Evolutionary conservation across 768 basidiomycete genomes (phyloP), one percentile per base, ranked within the genome.

Genomic region (Lactarius deliciosus): DNA sequence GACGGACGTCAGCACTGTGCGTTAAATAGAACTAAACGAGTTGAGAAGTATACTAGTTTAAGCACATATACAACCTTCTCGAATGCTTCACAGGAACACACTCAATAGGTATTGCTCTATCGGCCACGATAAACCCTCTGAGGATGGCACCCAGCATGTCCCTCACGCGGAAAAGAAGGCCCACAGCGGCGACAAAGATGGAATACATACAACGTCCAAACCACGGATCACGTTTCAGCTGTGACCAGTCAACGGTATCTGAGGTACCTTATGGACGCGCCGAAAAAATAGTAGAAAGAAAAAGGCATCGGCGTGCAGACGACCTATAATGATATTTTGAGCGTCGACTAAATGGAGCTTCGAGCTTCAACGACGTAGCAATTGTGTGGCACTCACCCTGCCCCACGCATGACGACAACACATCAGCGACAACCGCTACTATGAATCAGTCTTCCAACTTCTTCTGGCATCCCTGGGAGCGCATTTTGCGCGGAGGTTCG

Each of bases 181-280:
- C 86, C 47, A 90, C 81, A 2, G 90, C 91, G 64, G 83, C 75
- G 11, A 88, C 87, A 71, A 92, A 86, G 83, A 92, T 85, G 0
- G 90, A 85, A 16, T 88, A 85, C 5, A 90, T 91, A 70, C 91
- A 92, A 10, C 91, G 85, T 10, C 92, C 92, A 73, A 92, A 93
- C 91, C 87, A 30, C 91, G 79, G 0, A 88, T 89, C 8, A 91
- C 82, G 74, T 92, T 93, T 77, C 91, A 90, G 79, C 87, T 79
- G 75, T 92, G 93, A 25, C 83, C 81, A 10, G 81, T 84, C 70
- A 87, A 84, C 1, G 88, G 87, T 45, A 90, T 69, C 25, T 75
- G 79, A 1, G 77, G 77, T 58, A 76, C 79, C 63, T 85, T 82
- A 65, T 91, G 89, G 11, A 89, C 88, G 9, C 91, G 90, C 3